phyloP scores from a whole-genome alignment of 495 filamentous ascomycete species.

The Neurospora sp. region DNA sequence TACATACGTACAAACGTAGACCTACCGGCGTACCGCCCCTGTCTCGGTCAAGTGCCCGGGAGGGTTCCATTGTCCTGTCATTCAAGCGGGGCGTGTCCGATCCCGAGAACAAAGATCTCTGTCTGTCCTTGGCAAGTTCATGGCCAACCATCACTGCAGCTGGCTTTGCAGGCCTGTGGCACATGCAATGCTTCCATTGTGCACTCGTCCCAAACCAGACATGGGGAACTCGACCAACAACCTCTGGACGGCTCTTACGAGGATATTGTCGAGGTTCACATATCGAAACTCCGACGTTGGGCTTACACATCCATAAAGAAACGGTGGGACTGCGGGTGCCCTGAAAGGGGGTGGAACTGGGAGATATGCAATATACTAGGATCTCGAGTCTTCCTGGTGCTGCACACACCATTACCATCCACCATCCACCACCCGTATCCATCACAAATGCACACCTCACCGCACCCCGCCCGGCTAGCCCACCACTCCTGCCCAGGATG shows the following conservation, averaged over 20 bases:
- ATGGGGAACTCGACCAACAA: not conserved
- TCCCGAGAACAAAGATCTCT: conserved; percentile 4
- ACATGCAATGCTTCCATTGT: not conserved
- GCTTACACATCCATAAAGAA: not conserved
- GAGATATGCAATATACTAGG: not conserved
- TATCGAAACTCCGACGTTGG: not conserved
- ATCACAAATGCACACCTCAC: not conserved
- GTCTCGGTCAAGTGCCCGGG: conserved; percentile 5
- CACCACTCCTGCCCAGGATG: not conserved
- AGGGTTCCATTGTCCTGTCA: not conserved
- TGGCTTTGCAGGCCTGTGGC: not conserved
- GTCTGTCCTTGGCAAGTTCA: not conserved
- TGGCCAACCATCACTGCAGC: not conserved
- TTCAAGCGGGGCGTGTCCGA: conserved; percentile 5
- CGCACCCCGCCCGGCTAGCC: not conserved
- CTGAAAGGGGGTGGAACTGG: not conserved
- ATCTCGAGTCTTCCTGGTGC: not conserved
- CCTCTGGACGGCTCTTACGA: not conserved
- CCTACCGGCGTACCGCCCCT: conserved; percentile 10
- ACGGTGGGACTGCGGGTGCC: not conserved
- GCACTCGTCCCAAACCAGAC: not conserved
- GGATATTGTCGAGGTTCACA: not conserved
- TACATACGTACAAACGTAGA: not conserved
- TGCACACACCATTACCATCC: not conserved
- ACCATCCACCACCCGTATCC: not conserved